These are phyloP conservation scores for Coprinellus micaceus DNA, from an alignment of 768 basidiomycete species.

Conservation along the genomic window DNA sequence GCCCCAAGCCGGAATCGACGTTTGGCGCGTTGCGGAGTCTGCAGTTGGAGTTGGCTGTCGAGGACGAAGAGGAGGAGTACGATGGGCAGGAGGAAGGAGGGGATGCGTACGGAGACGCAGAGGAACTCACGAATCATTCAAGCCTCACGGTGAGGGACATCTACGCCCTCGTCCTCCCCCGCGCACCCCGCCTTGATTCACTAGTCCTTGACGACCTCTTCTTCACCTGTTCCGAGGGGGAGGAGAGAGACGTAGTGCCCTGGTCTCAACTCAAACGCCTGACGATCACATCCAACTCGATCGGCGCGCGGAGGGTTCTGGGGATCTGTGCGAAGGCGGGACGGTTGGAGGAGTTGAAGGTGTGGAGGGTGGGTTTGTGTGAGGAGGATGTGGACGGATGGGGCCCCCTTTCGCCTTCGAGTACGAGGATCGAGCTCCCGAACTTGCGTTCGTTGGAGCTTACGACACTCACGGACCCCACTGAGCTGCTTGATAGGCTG, in stretches of 20 bases:
- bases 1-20: background rate
- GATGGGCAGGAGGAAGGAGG: background rate
- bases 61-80: background rate
- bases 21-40: background rate
- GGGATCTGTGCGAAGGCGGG: background rate
- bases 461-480: background rate
- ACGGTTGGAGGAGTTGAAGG: background rate
- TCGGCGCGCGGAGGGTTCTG: background rate
- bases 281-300: background rate
- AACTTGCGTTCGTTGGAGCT: background rate
- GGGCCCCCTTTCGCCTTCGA: background rate
- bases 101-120: background rate
- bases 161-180: background rate
- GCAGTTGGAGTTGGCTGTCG: background rate
- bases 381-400: background rate
- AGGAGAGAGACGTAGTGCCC: background rate
- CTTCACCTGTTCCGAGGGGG: background rate
- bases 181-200: background rate
- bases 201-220: background rate
- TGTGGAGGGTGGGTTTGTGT: background rate
- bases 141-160: background rate
- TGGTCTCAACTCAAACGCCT: slow-evolving; percentile 3
- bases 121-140: background rate
- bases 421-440: background rate
- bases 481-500: background rate